phyloP scores from a whole-genome alignment of 2,329 filamentous ascomycete genomes.

The Paramyrothecium sp. region DNA sequence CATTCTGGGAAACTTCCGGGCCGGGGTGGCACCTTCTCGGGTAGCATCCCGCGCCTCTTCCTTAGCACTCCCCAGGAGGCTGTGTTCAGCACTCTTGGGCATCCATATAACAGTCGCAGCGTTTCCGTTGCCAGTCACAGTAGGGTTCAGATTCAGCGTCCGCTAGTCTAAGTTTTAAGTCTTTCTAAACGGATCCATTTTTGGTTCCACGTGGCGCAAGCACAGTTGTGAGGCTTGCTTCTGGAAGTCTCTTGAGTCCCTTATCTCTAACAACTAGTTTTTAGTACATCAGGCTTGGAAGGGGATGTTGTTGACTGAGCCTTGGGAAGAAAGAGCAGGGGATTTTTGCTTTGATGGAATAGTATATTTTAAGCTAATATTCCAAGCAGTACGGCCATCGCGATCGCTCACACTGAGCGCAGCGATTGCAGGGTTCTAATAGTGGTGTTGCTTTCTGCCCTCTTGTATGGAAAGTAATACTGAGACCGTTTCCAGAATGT shows the following conservation, averaged over 20 bases:
- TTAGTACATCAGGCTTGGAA: not conserved
- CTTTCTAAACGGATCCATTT: not conserved
- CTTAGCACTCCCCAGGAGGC: conserved; percentile 6
- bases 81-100: conserved; percentile 4
- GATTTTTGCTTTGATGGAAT: not conserved
- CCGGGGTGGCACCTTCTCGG: conserved; percentile 4
- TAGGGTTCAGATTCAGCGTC: not conserved
- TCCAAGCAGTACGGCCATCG: not conserved
- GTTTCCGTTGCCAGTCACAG: conserved; percentile 4
- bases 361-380: not conserved
- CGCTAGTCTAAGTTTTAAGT: not conserved
- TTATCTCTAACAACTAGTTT: not conserved
- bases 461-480: not conserved
- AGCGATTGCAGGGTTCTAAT: not conserved
- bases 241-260: not conserved
- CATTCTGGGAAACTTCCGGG: conserved; percentile 6
- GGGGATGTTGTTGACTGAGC: not conserved
- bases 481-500: not conserved
- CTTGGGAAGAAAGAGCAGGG: too few species aligned
- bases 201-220: too few species aligned
- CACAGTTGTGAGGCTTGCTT: not conserved
- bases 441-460: not conserved
- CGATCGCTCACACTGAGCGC: not conserved
- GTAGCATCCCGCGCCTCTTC: conserved; percentile 7
- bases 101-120: conserved; percentile 7